Conservation (phyloP, 495 filamentous ascomycete species). For the Tuber umbilicatum region DNA sequence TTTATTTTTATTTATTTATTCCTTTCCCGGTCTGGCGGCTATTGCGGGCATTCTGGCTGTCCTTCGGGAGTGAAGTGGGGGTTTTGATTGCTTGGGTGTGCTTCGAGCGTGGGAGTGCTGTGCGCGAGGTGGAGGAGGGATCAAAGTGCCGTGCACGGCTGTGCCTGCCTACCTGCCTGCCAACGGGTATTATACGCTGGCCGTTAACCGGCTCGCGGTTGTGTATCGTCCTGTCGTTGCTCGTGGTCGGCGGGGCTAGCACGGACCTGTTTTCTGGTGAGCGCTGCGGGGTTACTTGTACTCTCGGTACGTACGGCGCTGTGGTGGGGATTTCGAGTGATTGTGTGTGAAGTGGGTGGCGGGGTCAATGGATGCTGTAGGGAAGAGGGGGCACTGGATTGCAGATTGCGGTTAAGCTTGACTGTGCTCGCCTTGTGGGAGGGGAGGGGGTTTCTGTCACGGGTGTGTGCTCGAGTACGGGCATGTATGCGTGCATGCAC, state of each 20-base stretch:
- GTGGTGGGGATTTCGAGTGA: not conserved
- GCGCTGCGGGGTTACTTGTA: not conserved
- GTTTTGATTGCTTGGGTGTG: too few relatives aligned
- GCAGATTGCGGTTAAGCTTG: not conserved
- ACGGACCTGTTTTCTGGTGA: not conserved
- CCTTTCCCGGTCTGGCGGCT: too few relatives aligned
- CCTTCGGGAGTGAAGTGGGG: too few relatives aligned
- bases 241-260: not conserved
- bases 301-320: not conserved
- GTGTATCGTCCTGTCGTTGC: too few relatives aligned
- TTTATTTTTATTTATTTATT: too few relatives aligned
- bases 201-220: too few relatives aligned
- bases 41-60: too few relatives aligned
- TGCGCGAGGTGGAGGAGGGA: too few relatives aligned
- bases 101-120: too few relatives aligned
- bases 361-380: not conserved
- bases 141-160: too few relatives aligned
- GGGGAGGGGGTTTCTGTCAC: not conserved
- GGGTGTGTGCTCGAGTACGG: not conserved
- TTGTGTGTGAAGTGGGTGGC: not conserved
- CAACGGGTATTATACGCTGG: too few relatives aligned
- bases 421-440: not conserved
- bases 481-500: not conserved
- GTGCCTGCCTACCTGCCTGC: too few relatives aligned
- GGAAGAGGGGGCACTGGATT: not conserved